A percentile compares a stretch with the other conserved stretches of the same genome.
These are phyloP conservation scores for Cystobasidiaceae sp. DNA, from an alignment of 1,284 basidiomycete species.

Conservation along the genomic window DNA sequence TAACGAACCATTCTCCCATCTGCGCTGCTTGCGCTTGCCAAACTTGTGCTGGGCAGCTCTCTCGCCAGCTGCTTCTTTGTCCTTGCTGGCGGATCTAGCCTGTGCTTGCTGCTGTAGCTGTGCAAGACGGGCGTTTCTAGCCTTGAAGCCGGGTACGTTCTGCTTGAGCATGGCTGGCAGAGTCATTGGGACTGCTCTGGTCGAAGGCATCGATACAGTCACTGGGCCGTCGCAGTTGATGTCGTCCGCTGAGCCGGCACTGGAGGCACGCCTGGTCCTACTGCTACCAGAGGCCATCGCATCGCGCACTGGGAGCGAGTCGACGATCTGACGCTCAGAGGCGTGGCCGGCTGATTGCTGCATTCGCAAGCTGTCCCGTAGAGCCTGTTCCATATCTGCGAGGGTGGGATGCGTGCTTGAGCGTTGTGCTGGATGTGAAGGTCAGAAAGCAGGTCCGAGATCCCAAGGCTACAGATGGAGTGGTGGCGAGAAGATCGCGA, in stretches of 20 bases:
- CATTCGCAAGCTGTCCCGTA: not conserved
- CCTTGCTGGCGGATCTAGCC: not conserved
- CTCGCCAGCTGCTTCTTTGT: not conserved
- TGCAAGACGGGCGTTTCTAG: not conserved
- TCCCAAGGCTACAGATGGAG: too few relatives aligned
- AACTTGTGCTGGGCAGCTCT: slow-evolving; percentile 9
- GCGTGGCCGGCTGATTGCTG: not conserved
- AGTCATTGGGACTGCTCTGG: slow-evolving; percentile 10
- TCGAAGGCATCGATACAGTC: too few relatives aligned
- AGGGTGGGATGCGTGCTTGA: too few relatives aligned
- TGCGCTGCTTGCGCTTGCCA: slow-evolving; percentile 16
- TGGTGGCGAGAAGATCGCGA: too few relatives aligned
- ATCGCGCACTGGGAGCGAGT: slow-evolving; percentile 25
- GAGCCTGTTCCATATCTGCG: slow-evolving; percentile 9
- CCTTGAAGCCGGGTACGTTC: slow-evolving; percentile 29
- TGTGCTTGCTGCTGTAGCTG: not conserved
- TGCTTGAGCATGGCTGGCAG: slow-evolving; percentile 28
- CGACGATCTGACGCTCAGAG: slow-evolving; percentile 5
- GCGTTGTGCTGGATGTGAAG: too few relatives aligned
- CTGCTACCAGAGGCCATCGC: not conserved
- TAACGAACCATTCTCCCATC: slow-evolving; percentile 30
- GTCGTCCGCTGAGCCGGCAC: too few relatives aligned
- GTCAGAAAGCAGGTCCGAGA: too few relatives aligned
- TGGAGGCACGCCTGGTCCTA: not conserved
- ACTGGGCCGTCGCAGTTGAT: too few relatives aligned